phyloP scores from a whole-genome alignment of 2,329 filamentous ascomycete species.

The Aureobasidium sp. region DNA sequence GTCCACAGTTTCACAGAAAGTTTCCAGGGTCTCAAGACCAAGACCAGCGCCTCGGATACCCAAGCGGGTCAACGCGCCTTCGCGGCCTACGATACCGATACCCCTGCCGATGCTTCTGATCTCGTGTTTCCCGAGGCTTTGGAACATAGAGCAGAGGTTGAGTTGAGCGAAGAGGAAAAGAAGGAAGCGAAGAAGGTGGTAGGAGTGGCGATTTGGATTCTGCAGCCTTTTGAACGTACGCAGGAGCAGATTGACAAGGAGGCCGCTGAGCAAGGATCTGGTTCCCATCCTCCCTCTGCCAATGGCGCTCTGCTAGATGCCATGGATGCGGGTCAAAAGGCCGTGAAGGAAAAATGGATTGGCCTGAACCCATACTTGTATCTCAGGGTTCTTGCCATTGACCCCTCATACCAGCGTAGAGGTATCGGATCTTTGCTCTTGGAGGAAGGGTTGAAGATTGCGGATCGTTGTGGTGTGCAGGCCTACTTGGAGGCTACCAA shows the following conservation, averaged over 20 bases:
- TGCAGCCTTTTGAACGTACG: constrained; percentile 20
- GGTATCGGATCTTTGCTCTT: constrained; percentile 32
- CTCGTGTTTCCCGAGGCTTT: background rate
- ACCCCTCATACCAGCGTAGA: constrained; percentile 31
- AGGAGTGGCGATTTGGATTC: constrained; percentile 19
- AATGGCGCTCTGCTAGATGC: constrained; percentile 17
- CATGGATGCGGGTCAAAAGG: constrained; percentile 17
- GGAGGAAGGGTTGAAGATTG: constrained; percentile 31
- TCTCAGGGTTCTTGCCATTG: constrained; percentile 27
- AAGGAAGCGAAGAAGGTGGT: background rate
- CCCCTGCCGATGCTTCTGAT: background rate
- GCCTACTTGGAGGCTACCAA: constrained; percentile 34
- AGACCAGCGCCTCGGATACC: background rate
- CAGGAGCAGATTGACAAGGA: constrained; percentile 20
- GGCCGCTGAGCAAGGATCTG: constrained; percentile 15
- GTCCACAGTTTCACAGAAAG: constrained; percentile 10
- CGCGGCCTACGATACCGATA: constrained; percentile 8
- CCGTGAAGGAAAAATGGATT: constrained; percentile 19
- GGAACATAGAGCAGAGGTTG: background rate
- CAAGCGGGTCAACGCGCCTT: background rate
- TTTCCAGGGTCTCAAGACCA: constrained; percentile 3
- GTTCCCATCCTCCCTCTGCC: constrained; percentile 15
- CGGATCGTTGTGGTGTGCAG: constrained; percentile 30
- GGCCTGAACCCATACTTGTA: constrained; percentile 21
- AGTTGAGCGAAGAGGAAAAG: background rate